A percentile compares a stretch with the other conserved stretches of the same genome.
These are phyloP conservation scores for Alternaria tenuissima DNA, from an alignment of 2,329 filamentous ascomycete species.

Conservation along the genomic window DNA sequence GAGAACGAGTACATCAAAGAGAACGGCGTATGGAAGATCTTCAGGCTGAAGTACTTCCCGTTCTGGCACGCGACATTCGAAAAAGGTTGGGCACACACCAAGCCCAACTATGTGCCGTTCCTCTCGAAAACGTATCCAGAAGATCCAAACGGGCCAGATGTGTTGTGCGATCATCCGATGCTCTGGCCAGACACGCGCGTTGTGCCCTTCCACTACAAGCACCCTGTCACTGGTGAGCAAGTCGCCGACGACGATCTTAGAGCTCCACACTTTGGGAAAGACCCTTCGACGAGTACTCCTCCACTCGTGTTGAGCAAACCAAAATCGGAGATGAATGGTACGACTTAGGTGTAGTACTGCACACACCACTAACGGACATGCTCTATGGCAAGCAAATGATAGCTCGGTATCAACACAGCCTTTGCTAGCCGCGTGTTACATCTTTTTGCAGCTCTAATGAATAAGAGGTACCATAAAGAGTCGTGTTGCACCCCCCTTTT, in stretches of 20 bases:
- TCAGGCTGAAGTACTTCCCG: slow-evolving; percentile 64
- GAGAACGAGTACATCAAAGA: slow-evolving; percentile 69
- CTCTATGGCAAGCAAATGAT: background rate
- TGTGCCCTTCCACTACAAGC: slow-evolving; percentile 62
- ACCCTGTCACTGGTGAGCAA: slow-evolving; percentile 60
- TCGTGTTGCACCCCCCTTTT: background rate
- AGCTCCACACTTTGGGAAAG: slow-evolving; percentile 57
- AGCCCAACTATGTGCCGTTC: slow-evolving; percentile 63
- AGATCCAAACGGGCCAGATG: slow-evolving; percentile 61
- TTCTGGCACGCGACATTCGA: slow-evolving; percentile 65
- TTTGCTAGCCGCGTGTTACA: background rate
- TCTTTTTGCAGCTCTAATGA: background rate
- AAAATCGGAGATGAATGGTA: slow-evolving; percentile 24
- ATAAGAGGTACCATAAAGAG: background rate
- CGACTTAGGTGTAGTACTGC: slow-evolving; percentile 2
- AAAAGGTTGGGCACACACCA: slow-evolving; percentile 63
- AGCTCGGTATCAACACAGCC: background rate
- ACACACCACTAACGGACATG: background rate
- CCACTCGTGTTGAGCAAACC: slow-evolving; percentile 53
- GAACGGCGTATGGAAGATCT: slow-evolving; percentile 63
- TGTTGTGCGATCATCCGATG: slow-evolving; percentile 63
- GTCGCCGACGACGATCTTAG: slow-evolving; percentile 59
- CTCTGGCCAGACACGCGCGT: slow-evolving; percentile 66
- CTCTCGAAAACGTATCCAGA: slow-evolving; percentile 59
- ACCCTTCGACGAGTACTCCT: slow-evolving; percentile 52